Percentiles rank a stretch among this genome's conserved stretches.
These are phyloP conservation scores for Herpetospermum pedunculosum DNA, from an alignment of 306 rosid species.

Conservation along the genomic window DNA sequence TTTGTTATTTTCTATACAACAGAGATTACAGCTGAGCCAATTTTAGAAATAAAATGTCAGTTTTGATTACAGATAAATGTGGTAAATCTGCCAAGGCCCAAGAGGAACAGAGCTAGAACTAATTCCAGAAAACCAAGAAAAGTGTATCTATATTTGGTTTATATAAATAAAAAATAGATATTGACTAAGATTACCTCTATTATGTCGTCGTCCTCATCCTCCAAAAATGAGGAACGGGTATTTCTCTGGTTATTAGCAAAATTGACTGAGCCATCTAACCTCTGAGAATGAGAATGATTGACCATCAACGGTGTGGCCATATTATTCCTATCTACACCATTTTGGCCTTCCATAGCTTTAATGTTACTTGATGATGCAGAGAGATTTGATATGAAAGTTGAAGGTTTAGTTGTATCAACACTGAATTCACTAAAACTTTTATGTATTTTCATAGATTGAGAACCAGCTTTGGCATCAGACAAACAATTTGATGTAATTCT, in stretches of 20 bases:
- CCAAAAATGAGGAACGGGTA: slow-evolving; percentile 20
- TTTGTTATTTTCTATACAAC: background rate
- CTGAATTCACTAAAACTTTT: slow-evolving; percentile 12
- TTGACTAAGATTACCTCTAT: slow-evolving; percentile 45
- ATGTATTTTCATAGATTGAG: slow-evolving; percentile 10
- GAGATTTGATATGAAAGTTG: slow-evolving; percentile 5
- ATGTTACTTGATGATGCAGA: slow-evolving; percentile 17
- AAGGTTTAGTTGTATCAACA: slow-evolving; percentile 19
- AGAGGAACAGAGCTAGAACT: background rate
- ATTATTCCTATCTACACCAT: slow-evolving; percentile 17
- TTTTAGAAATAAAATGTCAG: background rate
- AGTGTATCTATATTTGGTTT: background rate
- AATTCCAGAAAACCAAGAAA: background rate
- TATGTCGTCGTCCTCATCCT: slow-evolving; percentile 40
- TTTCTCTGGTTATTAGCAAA: slow-evolving; percentile 22
- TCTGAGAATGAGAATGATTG: slow-evolving; percentile 25
- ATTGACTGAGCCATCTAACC: slow-evolving; percentile 25
- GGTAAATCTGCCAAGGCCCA: background rate
- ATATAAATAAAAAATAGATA: background rate
- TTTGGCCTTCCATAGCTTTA: slow-evolving; percentile 21
- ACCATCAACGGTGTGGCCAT: slow-evolving; percentile 26
- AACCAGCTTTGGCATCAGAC: slow-evolving; percentile 15
- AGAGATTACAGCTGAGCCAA: background rate
- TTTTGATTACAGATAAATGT: background rate
- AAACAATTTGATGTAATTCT: slow-evolving; percentile 21